A percentile compares a stretch with the other conserved stretches of the same genome.
phyloP scores from a whole-genome alignment of 768 basidiomycete species.

The Termitomyces eurrhizus region DNA sequence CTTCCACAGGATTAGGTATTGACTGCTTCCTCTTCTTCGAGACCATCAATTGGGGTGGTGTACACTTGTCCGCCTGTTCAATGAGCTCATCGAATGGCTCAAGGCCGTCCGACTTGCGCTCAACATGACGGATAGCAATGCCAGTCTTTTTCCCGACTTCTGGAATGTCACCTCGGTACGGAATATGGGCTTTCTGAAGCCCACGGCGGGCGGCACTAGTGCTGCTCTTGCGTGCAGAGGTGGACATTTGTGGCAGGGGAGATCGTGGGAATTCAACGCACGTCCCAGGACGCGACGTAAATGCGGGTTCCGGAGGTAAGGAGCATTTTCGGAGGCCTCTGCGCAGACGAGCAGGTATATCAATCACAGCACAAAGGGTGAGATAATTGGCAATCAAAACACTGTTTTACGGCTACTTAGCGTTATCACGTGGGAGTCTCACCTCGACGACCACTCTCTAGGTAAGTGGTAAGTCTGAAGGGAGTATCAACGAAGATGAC shows the following conservation, averaged over 20 bases:
- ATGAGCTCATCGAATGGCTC: conserved; percentile 76
- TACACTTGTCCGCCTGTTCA: conserved; percentile 62
- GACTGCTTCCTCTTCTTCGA: conserved; percentile 46
- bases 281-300: conserved; percentile 14
- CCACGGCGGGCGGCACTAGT: conserved; percentile 22
- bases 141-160: conserved; percentile 81
- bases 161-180: conserved; percentile 74
- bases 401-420: no score
- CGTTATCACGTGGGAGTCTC: no score
- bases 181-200: conserved; percentile 64
- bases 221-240: conserved; percentile 7
- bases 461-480: no score
- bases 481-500: no score
- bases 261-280: conserved; percentile 6
- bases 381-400: no score
- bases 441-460: no score
- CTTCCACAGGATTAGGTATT: conserved; percentile 23
- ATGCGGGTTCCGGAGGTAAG: no score
- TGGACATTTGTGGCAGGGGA: neutral
- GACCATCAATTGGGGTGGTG: conserved; percentile 52
- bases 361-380: no score
- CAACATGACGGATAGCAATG: conserved; percentile 63
- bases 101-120: conserved; percentile 76
- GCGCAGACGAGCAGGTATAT: no score
- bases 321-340: no score